These are phyloP conservation scores for Cenococcum geophilum DNA, from an alignment of 495 filamentous ascomycete genomes.

Conservation along the genomic window DNA sequence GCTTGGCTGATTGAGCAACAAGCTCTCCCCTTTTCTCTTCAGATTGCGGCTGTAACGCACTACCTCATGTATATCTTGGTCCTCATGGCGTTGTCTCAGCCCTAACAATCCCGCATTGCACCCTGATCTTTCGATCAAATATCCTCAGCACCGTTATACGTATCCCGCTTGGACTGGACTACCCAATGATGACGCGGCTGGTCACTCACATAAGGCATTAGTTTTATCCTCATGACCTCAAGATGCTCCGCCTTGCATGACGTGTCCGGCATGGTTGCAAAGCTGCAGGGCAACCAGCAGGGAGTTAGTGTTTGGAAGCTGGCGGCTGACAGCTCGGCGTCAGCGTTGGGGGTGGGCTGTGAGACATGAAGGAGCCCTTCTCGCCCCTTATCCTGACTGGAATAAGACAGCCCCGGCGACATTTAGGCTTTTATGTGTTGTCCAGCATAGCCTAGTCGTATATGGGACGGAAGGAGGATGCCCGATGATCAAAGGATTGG, in stretches of 20 bases:
- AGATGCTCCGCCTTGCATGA: slow-evolving; percentile 1
- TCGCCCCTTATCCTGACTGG: background rate
- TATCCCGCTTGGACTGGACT: background rate
- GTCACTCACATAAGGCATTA: slow-evolving; percentile 1
- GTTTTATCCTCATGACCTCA: background rate
- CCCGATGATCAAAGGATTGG: background rate
- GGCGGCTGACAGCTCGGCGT: slow-evolving; percentile 1
- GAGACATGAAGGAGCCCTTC: background rate
- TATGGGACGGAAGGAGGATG: background rate
- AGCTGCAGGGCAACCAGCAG: background rate
- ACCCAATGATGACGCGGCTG: background rate
- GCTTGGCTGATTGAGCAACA: background rate
- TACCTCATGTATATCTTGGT: background rate
- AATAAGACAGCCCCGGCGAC: background rate
- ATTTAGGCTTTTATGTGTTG: background rate
- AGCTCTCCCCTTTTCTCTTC: background rate
- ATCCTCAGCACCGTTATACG: background rate
- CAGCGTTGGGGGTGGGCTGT: background rate
- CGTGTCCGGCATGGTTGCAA: background rate
- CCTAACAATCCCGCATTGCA: background rate
- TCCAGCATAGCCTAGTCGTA: background rate
- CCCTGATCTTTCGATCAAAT: background rate
- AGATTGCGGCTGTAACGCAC: background rate
- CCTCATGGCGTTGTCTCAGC: background rate
- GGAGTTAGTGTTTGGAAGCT: background rate